These are phyloP conservation scores for Microdochium paspali DNA, from an alignment of 2,329 filamentous ascomycete genomes.

Conservation along the genomic window DNA sequence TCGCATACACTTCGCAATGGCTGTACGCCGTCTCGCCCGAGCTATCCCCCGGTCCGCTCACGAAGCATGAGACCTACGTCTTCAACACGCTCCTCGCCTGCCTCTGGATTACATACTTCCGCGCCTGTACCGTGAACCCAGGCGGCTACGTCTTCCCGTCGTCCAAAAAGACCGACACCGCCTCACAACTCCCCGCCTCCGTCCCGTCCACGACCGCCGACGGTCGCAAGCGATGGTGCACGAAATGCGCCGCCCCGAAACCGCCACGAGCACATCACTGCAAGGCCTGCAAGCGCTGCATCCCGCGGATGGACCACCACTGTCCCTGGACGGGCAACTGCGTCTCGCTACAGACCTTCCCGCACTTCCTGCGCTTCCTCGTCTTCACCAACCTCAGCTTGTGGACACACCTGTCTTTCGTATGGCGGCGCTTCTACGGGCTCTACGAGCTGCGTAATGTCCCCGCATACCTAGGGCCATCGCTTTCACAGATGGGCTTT, in stretches of 20 bases:
- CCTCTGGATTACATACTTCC: constrained; percentile 62
- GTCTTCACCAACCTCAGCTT: constrained; percentile 58
- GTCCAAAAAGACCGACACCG: constrained; percentile 16
- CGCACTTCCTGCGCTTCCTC: constrained; percentile 74
- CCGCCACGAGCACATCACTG: constrained; percentile 77
- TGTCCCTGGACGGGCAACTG: constrained; percentile 82
- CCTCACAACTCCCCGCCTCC: constrained; percentile 6
- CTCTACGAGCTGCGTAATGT: constrained; percentile 59
- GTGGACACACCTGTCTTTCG: constrained; percentile 48
- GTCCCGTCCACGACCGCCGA: neutral
- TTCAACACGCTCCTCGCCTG: constrained; percentile 59
- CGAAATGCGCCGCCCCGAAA: constrained; percentile 65
- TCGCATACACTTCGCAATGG: constrained; percentile 64
- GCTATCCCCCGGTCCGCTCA: constrained; percentile 52
- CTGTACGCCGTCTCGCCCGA: constrained; percentile 53
- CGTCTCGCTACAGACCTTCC: constrained; percentile 72
- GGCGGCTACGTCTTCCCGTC: constrained; percentile 40
- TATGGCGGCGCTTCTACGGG: constrained; percentile 47
- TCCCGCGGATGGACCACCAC: constrained; percentile 79
- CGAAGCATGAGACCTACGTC: constrained; percentile 41
- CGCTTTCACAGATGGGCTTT: constrained; percentile 44
- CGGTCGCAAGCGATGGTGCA: constrained; percentile 51
- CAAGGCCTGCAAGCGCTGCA: constrained; percentile 62
- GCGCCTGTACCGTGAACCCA: constrained; percentile 46
- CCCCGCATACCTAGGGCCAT: constrained; percentile 67